A percentile compares a stretch with the other conserved stretches of the same genome.
These are phyloP conservation scores for Marasmius oreades DNA, from an alignment of 1,284 basidiomycete species.

Conservation along the genomic window DNA sequence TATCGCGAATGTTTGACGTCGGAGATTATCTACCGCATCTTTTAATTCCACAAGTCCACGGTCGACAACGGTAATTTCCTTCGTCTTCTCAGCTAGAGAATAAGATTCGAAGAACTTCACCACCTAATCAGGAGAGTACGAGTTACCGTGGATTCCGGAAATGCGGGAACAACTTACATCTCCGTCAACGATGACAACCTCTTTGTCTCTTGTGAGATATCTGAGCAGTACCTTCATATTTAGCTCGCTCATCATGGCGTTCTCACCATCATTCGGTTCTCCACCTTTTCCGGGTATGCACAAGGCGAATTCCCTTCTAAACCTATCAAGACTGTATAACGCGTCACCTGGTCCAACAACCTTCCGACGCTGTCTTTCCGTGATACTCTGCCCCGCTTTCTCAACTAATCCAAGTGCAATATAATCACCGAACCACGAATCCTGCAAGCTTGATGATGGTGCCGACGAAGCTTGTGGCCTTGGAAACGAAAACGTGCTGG, in stretches of 20 bases:
- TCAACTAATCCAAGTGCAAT: slow-evolving; percentile 69
- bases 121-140: slow-evolving; percentile 38
- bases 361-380: slow-evolving; percentile 45
- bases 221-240: slow-evolving; percentile 74
- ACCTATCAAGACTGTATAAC: slow-evolving; percentile 62
- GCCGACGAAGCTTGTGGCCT: slow-evolving; percentile 2
- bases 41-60: slow-evolving; percentile 73
- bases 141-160: neutral
- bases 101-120: slow-evolving; percentile 67
- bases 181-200: slow-evolving; percentile 56
- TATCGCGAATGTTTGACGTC: slow-evolving; percentile 62
- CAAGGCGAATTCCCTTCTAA: slow-evolving; percentile 55
- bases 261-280: slow-evolving; percentile 28
- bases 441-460: slow-evolving; percentile 43
- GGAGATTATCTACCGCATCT: slow-evolving; percentile 60
- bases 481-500: slow-evolving; percentile 23
- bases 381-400: slow-evolving; percentile 58
- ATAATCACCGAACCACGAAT: slow-evolving; percentile 76
- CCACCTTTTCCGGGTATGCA: slow-evolving; percentile 27
- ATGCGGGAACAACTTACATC: slow-evolving; percentile 43
- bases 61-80: slow-evolving; percentile 68
- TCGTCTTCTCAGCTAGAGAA: slow-evolving; percentile 26
- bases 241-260: slow-evolving; percentile 37
- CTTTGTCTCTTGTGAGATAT: slow-evolving; percentile 77
- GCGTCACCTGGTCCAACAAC: slow-evolving; percentile 55